Percentiles rank a stretch among this genome's conserved stretches.
phyloP scores from a whole-genome alignment of 2,329 filamentous ascomycete species.

The Ceratocystis diversiconidia region DNA sequence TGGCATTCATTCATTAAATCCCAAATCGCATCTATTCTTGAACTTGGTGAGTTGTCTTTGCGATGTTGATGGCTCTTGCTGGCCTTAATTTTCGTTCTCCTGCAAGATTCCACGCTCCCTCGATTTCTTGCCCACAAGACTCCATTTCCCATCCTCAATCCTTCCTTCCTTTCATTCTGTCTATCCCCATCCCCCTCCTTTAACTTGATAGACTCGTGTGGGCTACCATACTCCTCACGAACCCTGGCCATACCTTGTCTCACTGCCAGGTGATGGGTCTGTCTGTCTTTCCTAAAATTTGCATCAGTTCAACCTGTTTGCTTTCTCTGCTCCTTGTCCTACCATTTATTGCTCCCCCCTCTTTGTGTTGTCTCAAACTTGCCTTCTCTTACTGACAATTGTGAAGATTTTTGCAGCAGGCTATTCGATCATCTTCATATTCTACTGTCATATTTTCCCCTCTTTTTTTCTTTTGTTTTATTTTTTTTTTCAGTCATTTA shows the following conservation, averaged over 20 bases:
- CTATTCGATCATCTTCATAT: neutral
- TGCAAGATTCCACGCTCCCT: neutral
- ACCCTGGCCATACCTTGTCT: neutral
- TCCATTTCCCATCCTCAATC: neutral
- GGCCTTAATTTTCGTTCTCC: neutral
- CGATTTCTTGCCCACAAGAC: neutral
- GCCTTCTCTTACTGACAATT: neutral
- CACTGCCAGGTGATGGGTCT: neutral
- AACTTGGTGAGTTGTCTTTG: neutral
- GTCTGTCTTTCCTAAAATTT: neutral
- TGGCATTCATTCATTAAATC: neutral
- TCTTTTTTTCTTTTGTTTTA: neutral
- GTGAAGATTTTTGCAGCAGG: conserved; percentile 2
- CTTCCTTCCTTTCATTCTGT: neutral
- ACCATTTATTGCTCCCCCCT: neutral
- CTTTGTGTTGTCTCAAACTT: neutral
- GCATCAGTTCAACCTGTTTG: neutral
- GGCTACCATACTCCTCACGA: neutral
- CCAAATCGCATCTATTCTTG: neutral
- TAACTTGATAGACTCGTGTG: neutral
- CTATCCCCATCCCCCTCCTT: neutral
- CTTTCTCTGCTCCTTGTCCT: neutral
- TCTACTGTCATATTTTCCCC: neutral
- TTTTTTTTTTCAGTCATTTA: neutral
- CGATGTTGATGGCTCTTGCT: neutral